Evolutionary conservation across 2,329 filamentous ascomycete genomes (phyloP).

Genomic region (Stylonectria norvegica): DNA sequence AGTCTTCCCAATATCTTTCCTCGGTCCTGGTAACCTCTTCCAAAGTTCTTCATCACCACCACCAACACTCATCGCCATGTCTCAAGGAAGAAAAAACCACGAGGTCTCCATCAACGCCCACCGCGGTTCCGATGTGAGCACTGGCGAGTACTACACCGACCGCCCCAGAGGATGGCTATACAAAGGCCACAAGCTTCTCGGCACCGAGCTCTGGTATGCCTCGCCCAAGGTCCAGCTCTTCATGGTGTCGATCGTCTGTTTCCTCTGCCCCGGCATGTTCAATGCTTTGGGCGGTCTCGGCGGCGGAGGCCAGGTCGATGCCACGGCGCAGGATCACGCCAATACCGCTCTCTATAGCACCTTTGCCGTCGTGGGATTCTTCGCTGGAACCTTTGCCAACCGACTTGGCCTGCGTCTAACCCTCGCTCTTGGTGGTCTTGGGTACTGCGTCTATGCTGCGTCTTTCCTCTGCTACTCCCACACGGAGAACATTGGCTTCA

Average conservation of each 20-base stretch:
- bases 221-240: slow-evolving; percentile 69
- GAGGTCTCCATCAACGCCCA: slow-evolving; percentile 13
- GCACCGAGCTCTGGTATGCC: slow-evolving; percentile 63
- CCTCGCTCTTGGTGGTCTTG: slow-evolving; percentile 68
- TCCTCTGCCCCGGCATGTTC: slow-evolving; percentile 71
- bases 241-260: slow-evolving; percentile 56
- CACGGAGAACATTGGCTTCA: slow-evolving; percentile 64
- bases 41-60: not conserved
- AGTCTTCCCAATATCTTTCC: not conserved
- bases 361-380: slow-evolving; percentile 65
- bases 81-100: slow-evolving; percentile 25
- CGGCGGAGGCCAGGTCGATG: slow-evolving; percentile 53
- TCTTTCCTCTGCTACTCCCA: slow-evolving; percentile 70
- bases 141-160: slow-evolving; percentile 9
- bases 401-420: slow-evolving; percentile 66
- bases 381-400: slow-evolving; percentile 76
- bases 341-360: slow-evolving; percentile 70
- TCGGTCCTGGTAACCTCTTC: not conserved
- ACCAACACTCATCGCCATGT: slow-evolving; percentile 17
- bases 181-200: slow-evolving; percentile 54
- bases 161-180: slow-evolving; percentile 64
- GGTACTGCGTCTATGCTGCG: slow-evolving; percentile 72
- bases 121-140: slow-evolving; percentile 14
- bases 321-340: slow-evolving; percentile 57
- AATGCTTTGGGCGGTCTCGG: slow-evolving; percentile 65